phyloP scores from a whole-genome alignment of 139 green algal species.

The Coelastrella sp. region DNA sequence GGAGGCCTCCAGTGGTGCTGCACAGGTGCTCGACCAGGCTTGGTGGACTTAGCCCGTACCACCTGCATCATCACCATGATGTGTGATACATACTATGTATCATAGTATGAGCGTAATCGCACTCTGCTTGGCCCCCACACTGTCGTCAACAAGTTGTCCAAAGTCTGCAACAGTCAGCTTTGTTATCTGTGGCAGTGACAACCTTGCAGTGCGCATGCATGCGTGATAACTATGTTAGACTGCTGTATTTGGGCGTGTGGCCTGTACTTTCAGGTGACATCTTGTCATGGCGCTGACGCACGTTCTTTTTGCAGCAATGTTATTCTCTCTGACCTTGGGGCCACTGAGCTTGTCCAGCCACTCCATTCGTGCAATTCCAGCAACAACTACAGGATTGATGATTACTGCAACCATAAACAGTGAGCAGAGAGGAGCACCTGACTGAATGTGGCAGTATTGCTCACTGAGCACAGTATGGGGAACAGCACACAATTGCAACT shows the following conservation, averaged over 20 bases:
- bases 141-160: not conserved
- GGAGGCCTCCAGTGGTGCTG: not conserved
- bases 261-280: not conserved
- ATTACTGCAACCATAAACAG: not conserved
- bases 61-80: too few relatives aligned
- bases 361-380: slow-evolving; percentile 2
- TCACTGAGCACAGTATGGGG: not conserved
- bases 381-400: not conserved
- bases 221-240: not conserved
- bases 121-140: too few relatives aligned
- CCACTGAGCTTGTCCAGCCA: slow-evolving; percentile 30
- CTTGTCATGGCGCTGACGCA: not conserved
- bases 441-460: too few relatives aligned
- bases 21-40: not conserved
- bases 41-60: too few relatives aligned
- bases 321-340: not conserved
- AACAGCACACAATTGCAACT: not conserved
- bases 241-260: not conserved
- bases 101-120: too few relatives aligned
- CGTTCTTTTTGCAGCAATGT: too few relatives aligned
- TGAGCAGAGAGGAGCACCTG: not conserved
- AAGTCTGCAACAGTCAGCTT: not conserved
- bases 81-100: too few relatives aligned
- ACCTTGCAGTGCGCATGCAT: too few relatives aligned
- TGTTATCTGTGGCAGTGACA: too few relatives aligned